Conservation (phyloP, 2,329 filamentous ascomycete species). For the Trichoderma simmonsii region DNA sequence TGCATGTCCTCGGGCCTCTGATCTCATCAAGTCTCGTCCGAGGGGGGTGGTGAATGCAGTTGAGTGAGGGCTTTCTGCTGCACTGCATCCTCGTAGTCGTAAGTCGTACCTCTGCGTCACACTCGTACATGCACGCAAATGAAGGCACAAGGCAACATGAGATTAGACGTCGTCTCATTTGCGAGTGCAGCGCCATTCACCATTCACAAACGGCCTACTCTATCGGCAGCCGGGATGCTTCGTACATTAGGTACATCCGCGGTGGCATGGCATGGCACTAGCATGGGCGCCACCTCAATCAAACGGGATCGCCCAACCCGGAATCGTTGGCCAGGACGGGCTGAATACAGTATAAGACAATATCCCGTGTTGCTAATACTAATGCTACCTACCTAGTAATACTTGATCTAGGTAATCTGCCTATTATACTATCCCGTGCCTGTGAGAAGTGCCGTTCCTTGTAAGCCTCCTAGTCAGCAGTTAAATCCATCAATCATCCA, state of each 20-base stretch:
- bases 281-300: conserved; percentile 3
- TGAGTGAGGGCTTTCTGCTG: neutral
- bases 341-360: neutral
- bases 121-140: neutral
- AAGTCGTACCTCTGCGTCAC: neutral
- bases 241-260: neutral
- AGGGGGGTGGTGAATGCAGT: neutral
- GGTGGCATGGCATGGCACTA: conserved; percentile 6
- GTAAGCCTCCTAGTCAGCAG: neutral
- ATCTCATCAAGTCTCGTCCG: neutral
- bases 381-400: too few relatives aligned
- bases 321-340: neutral
- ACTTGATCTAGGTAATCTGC: neutral
- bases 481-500: neutral
- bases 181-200: neutral
- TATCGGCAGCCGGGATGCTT: neutral
- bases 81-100: neutral
- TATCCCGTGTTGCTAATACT: neutral
- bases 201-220: neutral
- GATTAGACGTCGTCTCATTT: neutral
- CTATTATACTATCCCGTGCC: neutral
- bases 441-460: neutral
- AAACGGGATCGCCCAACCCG: conserved; percentile 16
- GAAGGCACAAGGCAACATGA: neutral
- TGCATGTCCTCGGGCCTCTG: neutral